phyloP scores from a whole-genome alignment of 352 stramenopile genomes.

The Globisporangium nunn region DNA sequence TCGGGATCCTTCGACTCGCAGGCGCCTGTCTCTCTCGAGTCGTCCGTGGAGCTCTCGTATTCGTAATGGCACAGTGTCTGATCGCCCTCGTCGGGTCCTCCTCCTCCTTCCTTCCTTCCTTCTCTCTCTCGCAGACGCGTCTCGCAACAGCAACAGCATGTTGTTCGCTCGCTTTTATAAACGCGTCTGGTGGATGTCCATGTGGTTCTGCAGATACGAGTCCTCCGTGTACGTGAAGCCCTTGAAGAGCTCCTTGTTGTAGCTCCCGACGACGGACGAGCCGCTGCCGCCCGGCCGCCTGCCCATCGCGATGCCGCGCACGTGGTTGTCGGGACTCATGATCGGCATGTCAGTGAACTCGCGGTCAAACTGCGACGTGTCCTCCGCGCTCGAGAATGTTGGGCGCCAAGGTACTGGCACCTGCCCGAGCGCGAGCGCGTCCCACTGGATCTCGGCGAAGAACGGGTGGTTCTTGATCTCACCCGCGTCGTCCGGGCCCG shows the following conservation, averaged over 20 bases:
- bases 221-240: slow-evolving; percentile 85
- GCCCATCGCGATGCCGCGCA: slow-evolving; percentile 52
- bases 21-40: neutral
- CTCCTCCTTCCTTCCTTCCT: neutral
- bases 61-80: slow-evolving; percentile 1
- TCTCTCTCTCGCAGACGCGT: neutral
- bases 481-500: slow-evolving; percentile 63
- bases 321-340: slow-evolving; percentile 84
- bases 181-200: slow-evolving; percentile 26
- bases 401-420: slow-evolving; percentile 90
- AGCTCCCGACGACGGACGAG: slow-evolving; percentile 33
- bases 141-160: neutral
- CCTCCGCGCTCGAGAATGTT: slow-evolving; percentile 88
- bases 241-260: slow-evolving; percentile 72
- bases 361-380: slow-evolving; percentile 97
- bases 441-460: slow-evolving; percentile 78
- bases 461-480: slow-evolving; percentile 84
- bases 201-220: slow-evolving; percentile 46
- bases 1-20: no score
- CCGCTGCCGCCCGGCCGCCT: slow-evolving; percentile 30
- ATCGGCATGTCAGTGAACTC: slow-evolving; percentile 97
- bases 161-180: slow-evolving; percentile 21
- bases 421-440: slow-evolving; percentile 42
- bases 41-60: neutral
- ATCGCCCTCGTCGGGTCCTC: neutral